Percentiles rank a stretch among this genome's conserved stretches.
These are phyloP conservation scores for Gnomoniopsis smithogilvyi DNA, from an alignment of 2,329 filamentous ascomycete genomes.

Conservation along the genomic window DNA sequence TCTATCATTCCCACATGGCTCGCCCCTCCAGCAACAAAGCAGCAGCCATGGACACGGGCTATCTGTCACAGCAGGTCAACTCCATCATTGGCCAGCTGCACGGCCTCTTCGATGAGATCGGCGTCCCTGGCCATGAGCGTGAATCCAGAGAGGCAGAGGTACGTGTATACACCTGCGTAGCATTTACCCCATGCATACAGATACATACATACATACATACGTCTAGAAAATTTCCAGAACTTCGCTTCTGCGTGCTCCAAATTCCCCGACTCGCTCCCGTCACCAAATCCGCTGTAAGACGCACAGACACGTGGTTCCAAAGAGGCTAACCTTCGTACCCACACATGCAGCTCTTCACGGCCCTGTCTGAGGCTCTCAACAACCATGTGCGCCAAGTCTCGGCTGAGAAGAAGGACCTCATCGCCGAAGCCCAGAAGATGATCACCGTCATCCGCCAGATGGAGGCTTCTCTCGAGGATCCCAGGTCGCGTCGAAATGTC, in stretches of 20 bases:
- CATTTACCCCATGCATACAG: not conserved
- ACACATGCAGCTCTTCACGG: slow-evolving; percentile 71
- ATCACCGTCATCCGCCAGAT: slow-evolving; percentile 89
- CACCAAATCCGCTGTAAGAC: not conserved
- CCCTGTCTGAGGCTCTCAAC: slow-evolving; percentile 86
- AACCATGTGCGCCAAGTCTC: slow-evolving; percentile 84
- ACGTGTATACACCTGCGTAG: slow-evolving; percentile 27
- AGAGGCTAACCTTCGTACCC: slow-evolving; percentile 12
- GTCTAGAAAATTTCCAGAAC: not conserved
- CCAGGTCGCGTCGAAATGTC: slow-evolving; percentile 58
- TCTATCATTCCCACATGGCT: slow-evolving; percentile 4
- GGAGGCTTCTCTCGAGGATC: slow-evolving; percentile 83
- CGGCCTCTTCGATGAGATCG: slow-evolving; percentile 95
- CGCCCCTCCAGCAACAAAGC: slow-evolving; percentile 3
- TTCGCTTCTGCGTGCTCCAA: not conserved
- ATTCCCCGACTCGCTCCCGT: slow-evolving; percentile 2
- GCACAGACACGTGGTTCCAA: slow-evolving; percentile 16
- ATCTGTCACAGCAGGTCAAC: slow-evolving; percentile 91
- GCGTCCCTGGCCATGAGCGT: slow-evolving; percentile 89
- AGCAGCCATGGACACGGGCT: slow-evolving; percentile 76
- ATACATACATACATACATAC: not conserved
- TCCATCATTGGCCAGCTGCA: slow-evolving; percentile 91
- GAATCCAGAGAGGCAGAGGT: slow-evolving; percentile 89
- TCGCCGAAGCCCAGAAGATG: slow-evolving; percentile 83
- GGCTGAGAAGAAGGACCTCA: slow-evolving; percentile 82